Percentiles rank a stretch among this genome's conserved stretches.
Conservation (phyloP, 495 filamentous ascomycete genomes). For the Hypoxylon rickii region DNA sequence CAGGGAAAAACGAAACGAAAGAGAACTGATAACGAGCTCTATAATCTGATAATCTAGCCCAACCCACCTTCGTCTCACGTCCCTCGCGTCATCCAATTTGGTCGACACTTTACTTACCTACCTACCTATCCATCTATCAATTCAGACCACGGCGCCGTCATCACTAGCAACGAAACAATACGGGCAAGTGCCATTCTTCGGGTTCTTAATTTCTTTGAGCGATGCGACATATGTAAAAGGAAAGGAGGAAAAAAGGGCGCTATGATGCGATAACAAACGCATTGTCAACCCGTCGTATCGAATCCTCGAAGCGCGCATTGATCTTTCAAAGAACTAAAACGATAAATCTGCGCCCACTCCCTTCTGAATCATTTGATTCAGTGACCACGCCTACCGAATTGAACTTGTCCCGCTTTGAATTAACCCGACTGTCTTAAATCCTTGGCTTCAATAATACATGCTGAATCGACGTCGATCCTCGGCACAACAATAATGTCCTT, state of each 20-base stretch:
- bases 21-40: slow-evolving; percentile 22
- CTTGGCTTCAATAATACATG: not conserved
- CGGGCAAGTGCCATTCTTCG: not conserved
- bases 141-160: not conserved
- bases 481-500: slow-evolving; percentile 44
- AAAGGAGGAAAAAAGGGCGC: too few species aligned
- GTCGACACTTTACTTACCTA: not conserved
- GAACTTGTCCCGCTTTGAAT: too few species aligned
- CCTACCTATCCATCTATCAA: not conserved
- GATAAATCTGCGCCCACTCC: not conserved
- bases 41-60: slow-evolving; percentile 7
- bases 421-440: too few species aligned
- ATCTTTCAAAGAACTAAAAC: not conserved
- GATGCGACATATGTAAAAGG: not conserved
- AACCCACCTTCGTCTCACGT: not conserved
- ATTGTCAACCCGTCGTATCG: slow-evolving; percentile 16
- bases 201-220: not conserved
- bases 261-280: slow-evolving; percentile 15
- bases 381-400: too few species aligned
- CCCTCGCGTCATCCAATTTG: not conserved
- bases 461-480: not conserved
- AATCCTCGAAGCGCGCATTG: slow-evolving; percentile 1
- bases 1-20: slow-evolving; percentile 8
- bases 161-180: not conserved
- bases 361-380: not conserved